Percentiles rank a stretch among this genome's conserved stretches.
Conservation (phyloP, 2,329 filamentous ascomycete genomes). For the Penicillium frequentans region DNA sequence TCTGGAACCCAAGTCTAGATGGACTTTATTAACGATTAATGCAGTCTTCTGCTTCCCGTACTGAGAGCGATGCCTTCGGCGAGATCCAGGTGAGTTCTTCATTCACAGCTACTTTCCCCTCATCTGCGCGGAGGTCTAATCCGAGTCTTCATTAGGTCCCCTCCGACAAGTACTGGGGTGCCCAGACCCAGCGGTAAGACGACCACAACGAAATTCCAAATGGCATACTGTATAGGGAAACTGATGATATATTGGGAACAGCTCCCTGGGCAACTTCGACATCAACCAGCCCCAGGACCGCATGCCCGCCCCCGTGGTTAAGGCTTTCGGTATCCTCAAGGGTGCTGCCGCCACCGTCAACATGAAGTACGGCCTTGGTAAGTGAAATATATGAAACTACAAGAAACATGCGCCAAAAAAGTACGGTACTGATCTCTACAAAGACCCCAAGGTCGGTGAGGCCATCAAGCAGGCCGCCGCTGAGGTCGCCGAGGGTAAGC, state of each 20-base stretch:
- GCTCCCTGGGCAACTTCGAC: slow-evolving; percentile 92
- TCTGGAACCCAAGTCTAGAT: neutral
- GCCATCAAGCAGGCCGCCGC: slow-evolving; percentile 93
- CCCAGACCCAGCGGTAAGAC: slow-evolving; percentile 79
- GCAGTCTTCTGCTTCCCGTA: slow-evolving; percentile 59
- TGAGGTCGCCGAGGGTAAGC: slow-evolving; percentile 91
- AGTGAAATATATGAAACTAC: slow-evolving; percentile 12
- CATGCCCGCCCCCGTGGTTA: slow-evolving; percentile 90
- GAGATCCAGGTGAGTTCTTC: slow-evolving; percentile 66
- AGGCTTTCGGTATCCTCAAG: slow-evolving; percentile 96
- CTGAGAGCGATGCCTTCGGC: slow-evolving; percentile 96
- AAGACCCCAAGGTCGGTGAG: slow-evolving; percentile 83
- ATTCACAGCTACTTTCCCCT: neutral
- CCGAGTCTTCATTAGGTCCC: slow-evolving; percentile 56
- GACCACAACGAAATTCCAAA: slow-evolving; percentile 2
- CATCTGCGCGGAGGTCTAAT: slow-evolving; percentile 13
- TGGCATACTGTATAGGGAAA: slow-evolving; percentile 4
- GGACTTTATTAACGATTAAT: neutral
- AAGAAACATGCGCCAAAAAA: neutral
- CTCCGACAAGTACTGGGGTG: slow-evolving; percentile 96
- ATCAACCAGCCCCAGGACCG: slow-evolving; percentile 99
- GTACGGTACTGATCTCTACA: neutral
- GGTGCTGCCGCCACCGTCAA: slow-evolving; percentile 94
- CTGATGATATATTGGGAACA: slow-evolving; percentile 28
- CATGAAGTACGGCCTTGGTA: slow-evolving; percentile 83